Evolutionary conservation across 2,329 filamentous ascomycete species (phyloP).

Genomic region (Xylariaceae sp.): DNA sequence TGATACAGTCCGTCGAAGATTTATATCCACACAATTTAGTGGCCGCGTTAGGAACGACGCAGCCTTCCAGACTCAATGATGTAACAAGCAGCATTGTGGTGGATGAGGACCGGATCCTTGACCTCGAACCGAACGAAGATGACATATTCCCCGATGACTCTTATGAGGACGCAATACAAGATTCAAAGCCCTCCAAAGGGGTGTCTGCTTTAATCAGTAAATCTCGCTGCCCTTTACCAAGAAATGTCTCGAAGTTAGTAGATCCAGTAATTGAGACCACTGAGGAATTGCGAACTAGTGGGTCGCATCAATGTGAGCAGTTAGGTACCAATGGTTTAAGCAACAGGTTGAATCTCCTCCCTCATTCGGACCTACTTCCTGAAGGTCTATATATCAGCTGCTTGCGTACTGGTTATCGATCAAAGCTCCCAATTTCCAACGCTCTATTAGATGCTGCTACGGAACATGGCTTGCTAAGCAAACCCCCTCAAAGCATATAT

Average conservation of each 20-base stretch:
- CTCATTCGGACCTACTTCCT: constrained; percentile 29
- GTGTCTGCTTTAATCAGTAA: constrained; percentile 9
- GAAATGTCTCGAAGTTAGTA: not conserved
- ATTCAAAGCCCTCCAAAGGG: constrained; percentile 16
- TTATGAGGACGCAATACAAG: constrained; percentile 52
- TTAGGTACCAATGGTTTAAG: constrained; percentile 1
- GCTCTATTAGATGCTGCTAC: constrained; percentile 50
- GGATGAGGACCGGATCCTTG: constrained; percentile 65
- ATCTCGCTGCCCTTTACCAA: not conserved
- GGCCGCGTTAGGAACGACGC: constrained; percentile 51
- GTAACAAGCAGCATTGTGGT: constrained; percentile 60
- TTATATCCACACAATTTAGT: constrained; percentile 74
- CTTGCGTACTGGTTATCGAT: constrained; percentile 45
- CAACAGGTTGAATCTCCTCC: constrained; percentile 8
- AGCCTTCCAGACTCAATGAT: constrained; percentile 37
- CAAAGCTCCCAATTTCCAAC: constrained; percentile 46
- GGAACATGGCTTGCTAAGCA: constrained; percentile 47
- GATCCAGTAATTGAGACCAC: not conserved
- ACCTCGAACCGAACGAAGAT: constrained; percentile 53
- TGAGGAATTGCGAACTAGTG: not conserved
- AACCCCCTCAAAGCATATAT: constrained; percentile 33
- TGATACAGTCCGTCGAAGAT: constrained; percentile 84
- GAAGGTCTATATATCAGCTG: constrained; percentile 52
- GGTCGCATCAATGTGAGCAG: not conserved
- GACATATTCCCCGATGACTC: constrained; percentile 57